Conservation (phyloP, 345 rosid genomes). For the Brassica nigra region DNA sequence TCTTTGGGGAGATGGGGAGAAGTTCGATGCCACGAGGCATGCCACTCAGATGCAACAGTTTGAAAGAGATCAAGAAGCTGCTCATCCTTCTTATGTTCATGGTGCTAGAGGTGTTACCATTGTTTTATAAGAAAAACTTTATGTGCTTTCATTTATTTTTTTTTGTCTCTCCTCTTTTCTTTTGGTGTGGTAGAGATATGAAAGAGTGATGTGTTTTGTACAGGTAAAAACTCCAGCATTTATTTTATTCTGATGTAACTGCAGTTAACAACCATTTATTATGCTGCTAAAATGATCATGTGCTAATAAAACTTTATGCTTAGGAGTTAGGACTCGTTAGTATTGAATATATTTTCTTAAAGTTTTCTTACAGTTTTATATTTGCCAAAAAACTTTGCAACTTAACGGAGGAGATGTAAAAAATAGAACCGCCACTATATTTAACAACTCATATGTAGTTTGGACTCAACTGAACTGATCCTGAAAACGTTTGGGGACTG, state of each 20-base stretch:
- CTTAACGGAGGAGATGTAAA: not conserved
- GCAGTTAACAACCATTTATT: slow-evolving; percentile 11
- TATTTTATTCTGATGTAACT: not conserved
- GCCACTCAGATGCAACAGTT: slow-evolving; percentile 42
- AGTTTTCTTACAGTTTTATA: not conserved
- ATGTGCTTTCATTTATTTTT: not conserved
- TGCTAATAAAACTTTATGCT: not conserved
- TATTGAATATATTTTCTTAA: not conserved
- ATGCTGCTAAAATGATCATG: not conserved
- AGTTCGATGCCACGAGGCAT: slow-evolving; percentile 67
- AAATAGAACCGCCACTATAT: not conserved
- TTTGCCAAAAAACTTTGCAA: not conserved
- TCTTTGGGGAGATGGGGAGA: slow-evolving; percentile 97
- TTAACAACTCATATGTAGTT: not conserved
- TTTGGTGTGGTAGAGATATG: not conserved
- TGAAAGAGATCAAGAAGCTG: slow-evolving; percentile 43
- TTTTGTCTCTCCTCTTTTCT: not conserved
- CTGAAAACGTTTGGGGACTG: not conserved
- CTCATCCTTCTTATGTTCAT: slow-evolving; percentile 51
- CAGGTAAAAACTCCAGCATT: slow-evolving; percentile 8
- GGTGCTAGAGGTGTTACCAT: slow-evolving; percentile 82
- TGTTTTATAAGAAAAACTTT: slow-evolving; percentile 44
- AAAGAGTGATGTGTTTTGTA: slow-evolving; percentile 23
- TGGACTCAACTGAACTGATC: not conserved
- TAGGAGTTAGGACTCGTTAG: not conserved